These are phyloP conservation scores for Candida labiduridarum DNA, from an alignment of 1,139 yeast species.

Conservation along the genomic window DNA sequence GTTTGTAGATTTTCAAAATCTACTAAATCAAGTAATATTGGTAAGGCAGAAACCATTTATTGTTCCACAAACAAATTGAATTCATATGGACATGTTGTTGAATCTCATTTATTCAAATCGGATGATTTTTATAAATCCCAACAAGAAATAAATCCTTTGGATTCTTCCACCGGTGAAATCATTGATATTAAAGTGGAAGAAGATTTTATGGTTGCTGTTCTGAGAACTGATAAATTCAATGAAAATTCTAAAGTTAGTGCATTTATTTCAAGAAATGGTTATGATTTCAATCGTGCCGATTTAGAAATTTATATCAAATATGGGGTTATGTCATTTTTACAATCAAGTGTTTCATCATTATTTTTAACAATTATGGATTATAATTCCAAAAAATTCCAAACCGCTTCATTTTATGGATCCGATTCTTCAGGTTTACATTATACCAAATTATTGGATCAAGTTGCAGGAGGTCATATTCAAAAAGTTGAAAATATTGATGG, in stretches of 20 bases:
- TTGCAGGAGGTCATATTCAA: conserved; percentile 46
- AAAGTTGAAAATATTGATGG: conserved; percentile 70
- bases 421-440: conserved; percentile 67
- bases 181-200: conserved; percentile 51
- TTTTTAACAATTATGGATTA: conserved; percentile 52
- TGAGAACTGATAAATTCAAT: conserved; percentile 51
- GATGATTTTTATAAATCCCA: conserved; percentile 56
- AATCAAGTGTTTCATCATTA: conserved; percentile 58
- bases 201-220: conserved; percentile 55
- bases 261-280: conserved; percentile 62
- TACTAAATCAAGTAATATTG: conserved; percentile 38
- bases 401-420: conserved; percentile 53
- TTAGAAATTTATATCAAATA: conserved; percentile 47
- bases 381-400: conserved; percentile 15
- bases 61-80: conserved; percentile 51
- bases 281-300: conserved; percentile 51
- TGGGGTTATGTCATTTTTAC: conserved; percentile 54
- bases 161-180: conserved; percentile 41
- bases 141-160: conserved; percentile 22
- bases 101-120: conserved; percentile 46
- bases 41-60: conserved; percentile 46
- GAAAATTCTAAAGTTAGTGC: conserved; percentile 45
- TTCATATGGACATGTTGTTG: conserved; percentile 45
- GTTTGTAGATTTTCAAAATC: conserved; percentile 58
- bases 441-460: conserved; percentile 46